A percentile compares a stretch with the other conserved stretches of the same genome.
Evolutionary conservation across 1,139 yeast genomes (phyloP).

Genomic region (Torulaspora globosa): DNA sequence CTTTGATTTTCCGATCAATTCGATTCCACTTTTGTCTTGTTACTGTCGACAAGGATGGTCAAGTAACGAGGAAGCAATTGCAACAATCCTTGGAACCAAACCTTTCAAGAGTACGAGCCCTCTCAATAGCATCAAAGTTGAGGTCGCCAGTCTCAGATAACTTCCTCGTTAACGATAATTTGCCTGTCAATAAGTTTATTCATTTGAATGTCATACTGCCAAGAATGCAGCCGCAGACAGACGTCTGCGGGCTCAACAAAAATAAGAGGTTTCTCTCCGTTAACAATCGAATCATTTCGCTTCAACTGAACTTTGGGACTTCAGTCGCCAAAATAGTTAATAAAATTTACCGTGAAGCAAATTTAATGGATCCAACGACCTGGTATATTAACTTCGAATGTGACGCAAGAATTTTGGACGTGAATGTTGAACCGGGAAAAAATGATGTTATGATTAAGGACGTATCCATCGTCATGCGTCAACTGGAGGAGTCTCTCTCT

Average conservation of each 20-base stretch:
- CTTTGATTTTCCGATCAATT: slow-evolving; percentile 35
- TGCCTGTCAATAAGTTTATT: slow-evolving; percentile 17
- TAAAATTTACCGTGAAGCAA: slow-evolving; percentile 24
- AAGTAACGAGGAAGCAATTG: slow-evolving; percentile 17
- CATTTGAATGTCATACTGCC: slow-evolving; percentile 33
- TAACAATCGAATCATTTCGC: slow-evolving; percentile 38
- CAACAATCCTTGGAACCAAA: slow-evolving; percentile 26
- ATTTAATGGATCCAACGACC: slow-evolving; percentile 31
- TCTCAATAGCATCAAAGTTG: slow-evolving; percentile 23
- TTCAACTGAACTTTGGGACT: slow-evolving; percentile 35
- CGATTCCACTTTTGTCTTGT: slow-evolving; percentile 34
- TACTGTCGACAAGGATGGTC: slow-evolving; percentile 21
- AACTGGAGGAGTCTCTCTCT: slow-evolving; percentile 8
- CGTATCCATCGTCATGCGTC: slow-evolving; percentile 18
- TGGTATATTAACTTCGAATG: slow-evolving; percentile 35
- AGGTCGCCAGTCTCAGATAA: slow-evolving; percentile 19
- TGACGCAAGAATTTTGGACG: slow-evolving; percentile 33
- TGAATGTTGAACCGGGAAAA: slow-evolving; percentile 47
- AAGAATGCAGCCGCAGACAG: slow-evolving; percentile 32
- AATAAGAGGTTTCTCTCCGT: slow-evolving; percentile 34
- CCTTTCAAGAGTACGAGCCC: slow-evolving; percentile 18
- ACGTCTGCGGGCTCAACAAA: slow-evolving; percentile 24
- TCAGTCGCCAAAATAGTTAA: slow-evolving; percentile 26
- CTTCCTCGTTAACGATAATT: slow-evolving; percentile 17
- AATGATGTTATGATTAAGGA: slow-evolving; percentile 40